Conservation (phyloP, 176 grass and related monocot genomes). For the Miscanthus lutarioriparius region DNA sequence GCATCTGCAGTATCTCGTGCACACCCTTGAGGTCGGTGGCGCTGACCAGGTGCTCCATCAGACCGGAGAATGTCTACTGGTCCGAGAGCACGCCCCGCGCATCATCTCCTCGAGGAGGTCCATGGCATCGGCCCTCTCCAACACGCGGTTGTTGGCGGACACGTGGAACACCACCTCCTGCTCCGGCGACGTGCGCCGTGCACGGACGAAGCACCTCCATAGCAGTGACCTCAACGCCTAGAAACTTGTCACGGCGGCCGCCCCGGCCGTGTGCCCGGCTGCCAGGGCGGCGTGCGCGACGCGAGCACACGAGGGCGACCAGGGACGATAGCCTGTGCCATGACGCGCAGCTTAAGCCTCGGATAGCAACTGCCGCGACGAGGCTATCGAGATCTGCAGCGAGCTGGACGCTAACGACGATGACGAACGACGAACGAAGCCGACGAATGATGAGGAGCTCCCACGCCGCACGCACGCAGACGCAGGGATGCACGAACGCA, state of each 20-base stretch:
- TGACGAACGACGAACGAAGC: no score
- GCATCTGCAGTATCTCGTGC: conserved; percentile 12
- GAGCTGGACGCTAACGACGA: no score
- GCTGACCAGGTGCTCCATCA: conserved; percentile 72
- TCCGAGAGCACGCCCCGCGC: conserved; percentile 56
- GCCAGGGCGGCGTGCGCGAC: neutral
- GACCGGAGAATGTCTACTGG: conserved; percentile 74
- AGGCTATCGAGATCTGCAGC: no score
- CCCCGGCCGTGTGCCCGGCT: conserved; percentile 29
- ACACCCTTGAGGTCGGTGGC: conserved; percentile 70
- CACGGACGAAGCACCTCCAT: conserved; percentile 63
- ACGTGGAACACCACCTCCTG: conserved; percentile 42
- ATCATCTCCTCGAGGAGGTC: conserved; percentile 88
- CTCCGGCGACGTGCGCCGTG: conserved; percentile 21
- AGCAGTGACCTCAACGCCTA: conserved; percentile 59
- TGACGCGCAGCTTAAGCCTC: no score
- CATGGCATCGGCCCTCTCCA: conserved; percentile 47
- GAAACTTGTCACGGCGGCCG: conserved; percentile 50
- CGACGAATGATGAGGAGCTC: no score
- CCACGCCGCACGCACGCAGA: no score
- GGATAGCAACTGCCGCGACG: no score
- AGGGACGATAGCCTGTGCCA: no score
- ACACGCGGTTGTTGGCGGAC: conserved; percentile 45
- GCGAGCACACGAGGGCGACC: no score
- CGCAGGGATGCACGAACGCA: no score